Base-by-base conservation (phyloP, 2,329 filamentous ascomycete species). In the Aureobasidium sp. region DNA sequence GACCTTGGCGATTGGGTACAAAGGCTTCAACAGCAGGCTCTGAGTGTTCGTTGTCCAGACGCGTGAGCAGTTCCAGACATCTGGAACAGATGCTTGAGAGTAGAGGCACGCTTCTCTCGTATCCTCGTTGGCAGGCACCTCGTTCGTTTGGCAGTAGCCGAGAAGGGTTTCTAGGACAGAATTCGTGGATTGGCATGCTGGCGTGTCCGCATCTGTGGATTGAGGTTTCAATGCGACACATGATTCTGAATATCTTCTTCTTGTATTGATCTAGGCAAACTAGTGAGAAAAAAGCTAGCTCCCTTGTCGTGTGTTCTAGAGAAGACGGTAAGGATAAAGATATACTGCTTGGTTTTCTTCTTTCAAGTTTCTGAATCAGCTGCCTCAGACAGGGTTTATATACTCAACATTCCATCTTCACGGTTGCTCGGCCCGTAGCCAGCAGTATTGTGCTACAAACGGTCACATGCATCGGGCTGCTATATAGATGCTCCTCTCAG, bases 191-290 rank as follows among this genome's bases (percentile, higher is more conserved):
- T 6, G 57, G 57, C 44, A 59, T 59, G 57, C 57, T 59, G 10
- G 57, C 57, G 45, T 59, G 57, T 15, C 57, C 57, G 37, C 57
- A 59, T 11, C 11, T 32, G 45, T 59, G 57, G 11, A 59, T 59
- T 15, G 57, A 59, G 3, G 57, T 59, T 34, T 59, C 57, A 21
- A 59, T 59, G 57, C 57, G 57, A 50, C 57, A 59, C 57, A 59
- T 59, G 7, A 8, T 29, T 59, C 15, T 16, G 21, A 3, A 21
- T 21, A 21, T 21, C 21, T 21, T 21, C 21, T 21, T 21, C 21
- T 21, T 21, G 21, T 21, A 21, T 21, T 21, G 21, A 21, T 21
- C 21, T 21, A 21, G 21, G 21, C 21, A 21, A 21, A 21, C 21
- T 21, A 21, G 21, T 21, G 21, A 21, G 21, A 21, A 21, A 21